These are phyloP conservation scores for Leishmania braziliensis DNA, from an alignment of 208 protist genomes.

Conservation along the genomic window DNA sequence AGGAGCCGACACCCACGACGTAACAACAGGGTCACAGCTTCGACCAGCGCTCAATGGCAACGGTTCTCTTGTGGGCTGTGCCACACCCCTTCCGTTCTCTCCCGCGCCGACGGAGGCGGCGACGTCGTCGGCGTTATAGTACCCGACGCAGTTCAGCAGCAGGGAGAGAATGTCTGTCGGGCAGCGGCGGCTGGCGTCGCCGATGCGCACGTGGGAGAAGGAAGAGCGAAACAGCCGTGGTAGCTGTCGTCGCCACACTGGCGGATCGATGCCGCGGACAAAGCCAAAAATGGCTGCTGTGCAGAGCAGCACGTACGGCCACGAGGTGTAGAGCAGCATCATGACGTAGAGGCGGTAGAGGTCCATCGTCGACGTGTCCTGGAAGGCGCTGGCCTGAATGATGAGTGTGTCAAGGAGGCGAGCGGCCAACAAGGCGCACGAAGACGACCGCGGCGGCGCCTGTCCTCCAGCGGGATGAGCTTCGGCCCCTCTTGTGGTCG, in stretches of 20 bases:
- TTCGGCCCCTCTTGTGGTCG: not conserved
- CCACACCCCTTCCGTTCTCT: not conserved
- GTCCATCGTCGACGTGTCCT: slow-evolving; percentile 69
- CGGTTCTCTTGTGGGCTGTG: not conserved
- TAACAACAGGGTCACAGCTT: not conserved
- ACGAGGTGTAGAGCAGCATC: slow-evolving; percentile 68
- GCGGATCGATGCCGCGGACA: slow-evolving; percentile 60
- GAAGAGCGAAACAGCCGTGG: slow-evolving; percentile 82
- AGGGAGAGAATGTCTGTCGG: slow-evolving; percentile 85
- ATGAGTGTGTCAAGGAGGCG: slow-evolving; percentile 73
- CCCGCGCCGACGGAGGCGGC: not conserved
- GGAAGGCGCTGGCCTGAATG: slow-evolving; percentile 62
- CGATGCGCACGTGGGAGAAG: slow-evolving; percentile 76
- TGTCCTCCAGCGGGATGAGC: not conserved
- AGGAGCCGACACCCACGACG: not conserved
- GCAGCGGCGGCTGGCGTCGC: slow-evolving; percentile 25
- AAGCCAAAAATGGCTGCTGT: slow-evolving; percentile 78
- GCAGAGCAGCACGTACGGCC: slow-evolving; percentile 81
- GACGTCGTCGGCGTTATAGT: slow-evolving; percentile 25
- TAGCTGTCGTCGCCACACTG: slow-evolving; percentile 59
- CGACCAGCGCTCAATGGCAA: not conserved
- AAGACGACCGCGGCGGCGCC: not conserved
- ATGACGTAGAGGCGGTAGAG: slow-evolving; percentile 81
- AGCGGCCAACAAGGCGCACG: slow-evolving; percentile 20
- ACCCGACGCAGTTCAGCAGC: slow-evolving; percentile 75